Evolutionary conservation across 495 filamentous ascomycete species (phyloP).

Genomic region (Lasiosphaeria hispida): DNA sequence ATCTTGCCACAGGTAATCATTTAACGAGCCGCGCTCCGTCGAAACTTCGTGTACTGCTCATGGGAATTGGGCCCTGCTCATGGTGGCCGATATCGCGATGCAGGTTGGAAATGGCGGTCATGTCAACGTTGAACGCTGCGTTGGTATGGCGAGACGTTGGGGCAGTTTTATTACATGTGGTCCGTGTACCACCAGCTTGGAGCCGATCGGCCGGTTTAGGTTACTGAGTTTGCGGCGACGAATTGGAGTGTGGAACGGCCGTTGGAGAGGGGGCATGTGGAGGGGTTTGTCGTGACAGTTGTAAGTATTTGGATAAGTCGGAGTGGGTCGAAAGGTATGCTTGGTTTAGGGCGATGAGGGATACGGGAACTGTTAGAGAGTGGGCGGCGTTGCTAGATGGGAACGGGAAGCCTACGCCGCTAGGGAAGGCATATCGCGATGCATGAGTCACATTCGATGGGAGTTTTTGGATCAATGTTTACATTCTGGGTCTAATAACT

Average conservation of each 20-base stretch:
- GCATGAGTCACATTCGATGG: not conserved
- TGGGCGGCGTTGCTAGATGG: conserved; percentile 23
- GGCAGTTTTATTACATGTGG: conserved; percentile 27
- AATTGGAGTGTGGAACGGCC: conserved; percentile 22
- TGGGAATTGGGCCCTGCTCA: too few relatives aligned
- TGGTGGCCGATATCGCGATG: too few relatives aligned
- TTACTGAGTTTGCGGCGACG: conserved; percentile 26
- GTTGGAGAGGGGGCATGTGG: conserved; percentile 16
- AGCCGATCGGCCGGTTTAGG: conserved; percentile 21
- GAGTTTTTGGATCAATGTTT: too few relatives aligned
- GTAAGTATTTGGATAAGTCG: conserved; percentile 23
- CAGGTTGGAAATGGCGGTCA: too few relatives aligned
- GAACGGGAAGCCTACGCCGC: conserved; percentile 16
- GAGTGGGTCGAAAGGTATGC: conserved; percentile 29
- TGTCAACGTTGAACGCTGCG: too few relatives aligned
- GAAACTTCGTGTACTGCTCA: too few relatives aligned
- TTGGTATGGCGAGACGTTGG: conserved; percentile 25
- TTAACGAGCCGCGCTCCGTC: too few relatives aligned
- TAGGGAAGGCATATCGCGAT: conserved; percentile 23
- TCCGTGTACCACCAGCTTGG: conserved; percentile 24
- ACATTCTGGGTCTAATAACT: too few relatives aligned
- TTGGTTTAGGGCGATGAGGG: conserved; percentile 27
- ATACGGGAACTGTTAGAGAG: conserved; percentile 21
- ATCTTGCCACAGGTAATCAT: too few relatives aligned
- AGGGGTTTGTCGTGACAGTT: conserved; percentile 19